phyloP scores from a whole-genome alignment of 179 eudicot species.

The Spergularia azorica region DNA sequence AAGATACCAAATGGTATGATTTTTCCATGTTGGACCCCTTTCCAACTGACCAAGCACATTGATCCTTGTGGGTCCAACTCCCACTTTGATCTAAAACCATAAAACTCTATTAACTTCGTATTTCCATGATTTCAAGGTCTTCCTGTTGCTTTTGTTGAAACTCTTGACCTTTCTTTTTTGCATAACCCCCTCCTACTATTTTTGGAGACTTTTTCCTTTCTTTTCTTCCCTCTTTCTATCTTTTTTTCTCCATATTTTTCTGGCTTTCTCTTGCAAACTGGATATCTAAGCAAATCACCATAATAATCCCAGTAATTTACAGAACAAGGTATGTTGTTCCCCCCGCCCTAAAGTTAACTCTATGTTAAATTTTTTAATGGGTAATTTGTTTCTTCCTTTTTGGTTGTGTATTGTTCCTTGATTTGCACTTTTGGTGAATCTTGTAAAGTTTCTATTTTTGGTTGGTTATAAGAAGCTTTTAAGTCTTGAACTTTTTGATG shows the following conservation, averaged over 20 bases:
- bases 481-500: no score
- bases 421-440: constrained; percentile 23
- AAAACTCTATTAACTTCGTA: neutral
- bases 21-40: constrained; percentile 17
- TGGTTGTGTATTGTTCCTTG: constrained; percentile 20
- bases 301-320: constrained; percentile 8
- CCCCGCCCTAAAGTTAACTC: neutral
- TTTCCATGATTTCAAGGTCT: constrained; percentile 1
- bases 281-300: constrained; percentile 3
- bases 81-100: constrained; percentile 11
- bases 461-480: constrained; percentile 16
- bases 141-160: constrained; percentile 20
- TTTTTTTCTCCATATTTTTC: constrained; percentile 13
- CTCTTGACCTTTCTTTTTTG: constrained; percentile 21
- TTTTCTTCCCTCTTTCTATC: constrained; percentile 16
- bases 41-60: constrained; percentile 23
- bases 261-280: constrained; percentile 12
- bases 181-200: constrained; percentile 23
- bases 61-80: constrained; percentile 24
- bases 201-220: constrained; percentile 28
- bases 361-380: constrained; percentile 11
- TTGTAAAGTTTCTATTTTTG: neutral
- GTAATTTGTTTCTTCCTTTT: neutral
- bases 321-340: constrained; percentile 23
- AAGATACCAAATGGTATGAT: neutral